These are phyloP conservation scores for Peniophora sp. DNA, from an alignment of 1,284 basidiomycete genomes.

Conservation along the genomic window DNA sequence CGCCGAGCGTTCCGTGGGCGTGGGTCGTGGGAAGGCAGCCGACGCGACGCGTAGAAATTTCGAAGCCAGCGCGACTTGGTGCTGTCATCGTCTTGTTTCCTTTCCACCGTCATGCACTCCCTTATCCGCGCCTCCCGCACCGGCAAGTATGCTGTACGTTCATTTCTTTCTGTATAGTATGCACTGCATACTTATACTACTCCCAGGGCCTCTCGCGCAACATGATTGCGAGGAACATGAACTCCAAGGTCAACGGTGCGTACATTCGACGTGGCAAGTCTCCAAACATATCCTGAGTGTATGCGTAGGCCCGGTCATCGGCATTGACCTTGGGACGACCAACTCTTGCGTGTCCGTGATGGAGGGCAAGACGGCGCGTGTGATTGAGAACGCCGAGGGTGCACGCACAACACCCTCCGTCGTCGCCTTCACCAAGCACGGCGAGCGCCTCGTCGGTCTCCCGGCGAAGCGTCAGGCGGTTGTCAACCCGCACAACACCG, in stretches of 20 bases:
- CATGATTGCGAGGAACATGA: constrained; percentile 74
- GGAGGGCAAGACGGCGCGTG: constrained; percentile 92
- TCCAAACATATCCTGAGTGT: not conserved
- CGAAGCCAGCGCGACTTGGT: constrained; percentile 16
- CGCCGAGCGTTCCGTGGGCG: not conserved
- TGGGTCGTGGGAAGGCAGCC: constrained; percentile 10
- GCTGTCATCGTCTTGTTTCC: constrained; percentile 28
- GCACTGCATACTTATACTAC: constrained; percentile 8
- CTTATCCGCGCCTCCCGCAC: constrained; percentile 54
- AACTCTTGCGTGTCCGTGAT: constrained; percentile 94
- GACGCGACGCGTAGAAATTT: constrained; percentile 31
- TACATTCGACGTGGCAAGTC: constrained; percentile 7
- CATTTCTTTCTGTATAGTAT: not conserved
- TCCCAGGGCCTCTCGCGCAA: constrained; percentile 57
- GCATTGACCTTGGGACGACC: constrained; percentile 82
- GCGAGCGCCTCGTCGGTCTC: constrained; percentile 89
- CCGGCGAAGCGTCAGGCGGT: constrained; percentile 97
- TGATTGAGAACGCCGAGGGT: constrained; percentile 98
- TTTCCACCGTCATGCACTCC: constrained; percentile 55
- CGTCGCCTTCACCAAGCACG: constrained; percentile 96
- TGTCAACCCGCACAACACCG: constrained; percentile 92
- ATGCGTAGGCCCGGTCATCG: constrained; percentile 63
- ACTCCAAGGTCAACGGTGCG: constrained; percentile 72
- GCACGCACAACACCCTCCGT: constrained; percentile 97
- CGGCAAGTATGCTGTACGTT: constrained; percentile 59